phyloP scores from a whole-genome alignment of 108 stramenopile genomes.

The Nitzschia sp. region DNA sequence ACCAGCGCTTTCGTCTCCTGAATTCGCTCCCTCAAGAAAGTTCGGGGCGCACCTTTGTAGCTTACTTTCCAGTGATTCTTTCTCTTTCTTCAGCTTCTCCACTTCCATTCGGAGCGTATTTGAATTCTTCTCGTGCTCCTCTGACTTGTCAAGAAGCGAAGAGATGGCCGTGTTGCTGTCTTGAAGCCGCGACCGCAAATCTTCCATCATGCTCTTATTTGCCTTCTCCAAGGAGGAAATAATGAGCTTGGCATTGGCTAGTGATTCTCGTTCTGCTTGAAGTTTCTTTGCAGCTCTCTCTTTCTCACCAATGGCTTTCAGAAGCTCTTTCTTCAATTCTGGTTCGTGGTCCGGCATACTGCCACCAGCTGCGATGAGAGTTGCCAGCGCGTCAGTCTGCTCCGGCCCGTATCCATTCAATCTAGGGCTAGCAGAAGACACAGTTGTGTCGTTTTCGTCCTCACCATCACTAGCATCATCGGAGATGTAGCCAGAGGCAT shows the following conservation, averaged over 20 bases:
- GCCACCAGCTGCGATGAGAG: slow-evolving; percentile 22
- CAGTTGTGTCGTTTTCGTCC: slow-evolving; percentile 17
- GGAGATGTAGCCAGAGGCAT: slow-evolving; percentile 55
- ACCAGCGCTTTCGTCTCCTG: too few species aligned
- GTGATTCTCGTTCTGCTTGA: slow-evolving; percentile 40
- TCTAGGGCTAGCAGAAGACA: not conserved
- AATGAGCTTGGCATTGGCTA: slow-evolving; percentile 74
- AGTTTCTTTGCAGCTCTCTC: slow-evolving; percentile 37
- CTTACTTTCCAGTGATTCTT: slow-evolving; percentile 11
- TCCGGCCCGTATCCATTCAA: slow-evolving; percentile 21
- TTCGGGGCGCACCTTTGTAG: not conserved
- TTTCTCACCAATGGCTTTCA: slow-evolving; percentile 33
- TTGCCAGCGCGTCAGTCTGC: slow-evolving; percentile 31
- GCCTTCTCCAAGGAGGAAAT: slow-evolving; percentile 68
- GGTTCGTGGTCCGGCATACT: slow-evolving; percentile 8
- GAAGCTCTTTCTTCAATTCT: slow-evolving; percentile 22
- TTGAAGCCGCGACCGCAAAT: slow-evolving; percentile 51
- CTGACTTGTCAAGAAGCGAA: slow-evolving; percentile 51
- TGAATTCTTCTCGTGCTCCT: slow-evolving; percentile 39
- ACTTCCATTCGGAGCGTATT: slow-evolving; percentile 28
- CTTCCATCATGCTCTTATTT: slow-evolving; percentile 68
- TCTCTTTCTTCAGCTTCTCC: slow-evolving; percentile 40
- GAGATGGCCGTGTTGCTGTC: slow-evolving; percentile 61
- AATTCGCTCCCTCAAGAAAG: slow-evolving; percentile 2
- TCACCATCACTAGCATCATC: slow-evolving; percentile 56